These are phyloP conservation scores for Phytophthora hibernalis DNA, from an alignment of 352 stramenopile species.

Conservation along the genomic window DNA sequence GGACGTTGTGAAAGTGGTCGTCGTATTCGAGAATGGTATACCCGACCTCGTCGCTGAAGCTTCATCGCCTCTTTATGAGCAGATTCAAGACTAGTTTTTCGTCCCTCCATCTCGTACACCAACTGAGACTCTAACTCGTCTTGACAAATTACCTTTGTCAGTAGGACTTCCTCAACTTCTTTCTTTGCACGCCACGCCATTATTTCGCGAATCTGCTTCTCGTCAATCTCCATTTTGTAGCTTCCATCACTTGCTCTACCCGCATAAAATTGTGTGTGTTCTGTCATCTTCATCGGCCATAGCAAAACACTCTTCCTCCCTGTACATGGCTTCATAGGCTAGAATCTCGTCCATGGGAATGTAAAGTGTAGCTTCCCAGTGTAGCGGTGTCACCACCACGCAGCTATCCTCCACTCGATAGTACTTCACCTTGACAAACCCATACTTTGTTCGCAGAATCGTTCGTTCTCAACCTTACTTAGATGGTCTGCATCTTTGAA, in stretches of 20 bases:
- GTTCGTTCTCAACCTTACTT: constrained; percentile 58
- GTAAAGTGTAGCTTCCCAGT: constrained; percentile 67
- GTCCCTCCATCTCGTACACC: constrained; percentile 51
- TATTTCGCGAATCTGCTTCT: constrained; percentile 42
- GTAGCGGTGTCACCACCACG: constrained; percentile 49
- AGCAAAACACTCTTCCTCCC: constrained; percentile 50
- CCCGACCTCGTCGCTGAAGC: constrained; percentile 38
- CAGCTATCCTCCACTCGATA: constrained; percentile 63
- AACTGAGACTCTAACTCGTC: constrained; percentile 57
- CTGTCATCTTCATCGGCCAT: constrained; percentile 58
- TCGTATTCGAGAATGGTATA: constrained; percentile 43
- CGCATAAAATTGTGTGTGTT: constrained; percentile 30
- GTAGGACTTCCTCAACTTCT: constrained; percentile 40
- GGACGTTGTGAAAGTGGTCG: constrained; percentile 28
- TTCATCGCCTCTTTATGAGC: constrained; percentile 46
- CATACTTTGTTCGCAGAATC: constrained; percentile 54
- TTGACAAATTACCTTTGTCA: constrained; percentile 41
- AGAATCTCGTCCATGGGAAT: constrained; percentile 56
- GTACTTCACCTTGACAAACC: constrained; percentile 51
- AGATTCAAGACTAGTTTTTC: constrained; percentile 23
- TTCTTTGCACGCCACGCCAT: constrained; percentile 52
- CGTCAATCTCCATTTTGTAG: constrained; percentile 54
- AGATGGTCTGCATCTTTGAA: constrained; percentile 53
- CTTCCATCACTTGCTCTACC: constrained; percentile 30
- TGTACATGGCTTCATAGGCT: constrained; percentile 47